Conservation (phyloP, 495 filamentous ascomycete genomes). For the Copromyces sp. region DNA sequence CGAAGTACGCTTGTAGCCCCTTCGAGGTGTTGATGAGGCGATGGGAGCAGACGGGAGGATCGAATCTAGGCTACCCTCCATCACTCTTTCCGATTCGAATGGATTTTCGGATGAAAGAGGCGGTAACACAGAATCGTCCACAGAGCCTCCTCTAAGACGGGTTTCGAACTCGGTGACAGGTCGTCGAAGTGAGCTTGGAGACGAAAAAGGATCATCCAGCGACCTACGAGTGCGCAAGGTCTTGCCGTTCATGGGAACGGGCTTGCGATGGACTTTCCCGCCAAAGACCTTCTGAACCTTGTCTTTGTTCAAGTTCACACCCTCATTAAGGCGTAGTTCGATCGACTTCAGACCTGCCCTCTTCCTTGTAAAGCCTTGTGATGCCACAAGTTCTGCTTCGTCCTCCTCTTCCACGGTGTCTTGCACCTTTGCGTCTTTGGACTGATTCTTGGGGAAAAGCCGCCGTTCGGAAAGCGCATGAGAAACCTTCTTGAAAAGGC, state of each 20-base stretch:
- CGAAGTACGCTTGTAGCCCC: neutral
- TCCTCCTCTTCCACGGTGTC: neutral
- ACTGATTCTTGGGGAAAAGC: neutral
- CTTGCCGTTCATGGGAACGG: conserved; percentile 12
- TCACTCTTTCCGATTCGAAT: conserved; percentile 5
- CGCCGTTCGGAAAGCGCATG: neutral
- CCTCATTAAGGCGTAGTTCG: conserved; percentile 20
- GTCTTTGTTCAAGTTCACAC: conserved; percentile 14
- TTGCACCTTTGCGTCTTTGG: neutral
- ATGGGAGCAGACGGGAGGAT: conserved; percentile 2
- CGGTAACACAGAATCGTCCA: conserved; percentile 1
- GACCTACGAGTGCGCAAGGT: conserved; percentile 8
- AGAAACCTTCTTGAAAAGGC: conserved; percentile 1
- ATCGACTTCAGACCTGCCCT: conserved; percentile 2
- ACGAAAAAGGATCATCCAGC: conserved; percentile 25
- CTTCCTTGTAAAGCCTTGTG: neutral
- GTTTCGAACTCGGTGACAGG: conserved; percentile 7
- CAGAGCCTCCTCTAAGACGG: conserved; percentile 6
- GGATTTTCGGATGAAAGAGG: conserved; percentile 4
- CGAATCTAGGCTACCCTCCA: conserved; percentile 5
- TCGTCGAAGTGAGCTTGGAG: conserved; percentile 1
- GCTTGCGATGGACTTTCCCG: conserved; percentile 15
- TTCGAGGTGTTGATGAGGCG: conserved; percentile 6
- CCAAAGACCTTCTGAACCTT: conserved; percentile 16
- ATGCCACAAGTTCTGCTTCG: neutral